Evolutionary conservation across 2,329 filamentous ascomycete genomes (phyloP).

Genomic region (Macrophomina tecta): DNA sequence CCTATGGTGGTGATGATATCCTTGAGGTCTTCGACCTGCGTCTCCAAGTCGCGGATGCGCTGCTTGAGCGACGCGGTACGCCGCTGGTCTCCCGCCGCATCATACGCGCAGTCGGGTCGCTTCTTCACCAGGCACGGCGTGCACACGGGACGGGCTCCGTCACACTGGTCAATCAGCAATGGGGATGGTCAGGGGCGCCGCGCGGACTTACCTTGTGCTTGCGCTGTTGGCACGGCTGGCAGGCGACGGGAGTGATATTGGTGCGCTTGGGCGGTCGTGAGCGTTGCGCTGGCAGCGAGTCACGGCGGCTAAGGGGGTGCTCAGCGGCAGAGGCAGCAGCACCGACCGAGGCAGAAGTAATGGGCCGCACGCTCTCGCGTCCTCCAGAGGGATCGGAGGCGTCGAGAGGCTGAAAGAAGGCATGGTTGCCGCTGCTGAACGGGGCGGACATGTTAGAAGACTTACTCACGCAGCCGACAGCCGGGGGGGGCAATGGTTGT

Average conservation of each 20-base stretch:
- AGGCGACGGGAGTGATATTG: conserved; percentile 29
- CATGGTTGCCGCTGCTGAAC: neutral
- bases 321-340: neutral
- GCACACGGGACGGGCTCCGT: conserved; percentile 31
- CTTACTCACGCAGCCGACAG: too few species aligned
- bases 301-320: neutral
- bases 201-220: conserved; percentile 32
- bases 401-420: neutral
- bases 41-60: conserved; percentile 23
- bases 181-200: neutral
- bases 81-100: conserved; percentile 30
- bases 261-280: conserved; percentile 6
- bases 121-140: conserved; percentile 28
- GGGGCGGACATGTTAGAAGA: neutral
- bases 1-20: conserved; percentile 23
- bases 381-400: neutral
- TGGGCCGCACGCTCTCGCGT: neutral
- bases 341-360: too few species aligned
- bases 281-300: neutral
- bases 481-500: neutral
- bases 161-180: conserved; percentile 26
- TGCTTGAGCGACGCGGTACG: conserved; percentile 31
- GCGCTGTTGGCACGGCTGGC: conserved; percentile 29
- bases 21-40: conserved; percentile 14
- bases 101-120: conserved; percentile 31